Conservation (phyloP, 345 rosid species). For the Corchorus capsularis region DNA sequence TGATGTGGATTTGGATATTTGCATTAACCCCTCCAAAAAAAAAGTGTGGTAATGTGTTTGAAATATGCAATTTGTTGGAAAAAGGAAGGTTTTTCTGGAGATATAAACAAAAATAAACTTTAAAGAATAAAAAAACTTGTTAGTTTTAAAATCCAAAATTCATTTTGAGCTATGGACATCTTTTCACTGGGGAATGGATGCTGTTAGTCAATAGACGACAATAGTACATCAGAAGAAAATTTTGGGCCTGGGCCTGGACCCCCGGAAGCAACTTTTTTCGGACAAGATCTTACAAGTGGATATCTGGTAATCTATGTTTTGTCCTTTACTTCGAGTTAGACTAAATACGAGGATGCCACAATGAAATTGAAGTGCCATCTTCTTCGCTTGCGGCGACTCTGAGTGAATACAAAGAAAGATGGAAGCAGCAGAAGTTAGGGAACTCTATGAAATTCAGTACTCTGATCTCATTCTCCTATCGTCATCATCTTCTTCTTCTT, state of each 20-base stretch:
- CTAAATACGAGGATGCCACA: neutral
- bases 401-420: constrained; percentile 23
- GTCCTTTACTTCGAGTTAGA: neutral
- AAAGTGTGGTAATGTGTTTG: neutral
- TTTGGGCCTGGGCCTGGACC: neutral
- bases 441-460: constrained; percentile 53
- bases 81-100: neutral
- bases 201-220: too few species aligned
- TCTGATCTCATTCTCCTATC: constrained; percentile 55
- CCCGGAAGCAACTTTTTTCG: neutral
- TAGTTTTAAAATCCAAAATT: neutral
- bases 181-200: neutral
- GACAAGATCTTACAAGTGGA: neutral
- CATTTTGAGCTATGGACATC: neutral
- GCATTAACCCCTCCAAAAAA: constrained; percentile 10
- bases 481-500: constrained; percentile 4
- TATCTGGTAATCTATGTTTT: neutral
- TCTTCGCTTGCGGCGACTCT: neutral
- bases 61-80: neutral
- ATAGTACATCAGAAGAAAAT: too few species aligned
- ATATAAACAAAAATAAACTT: too few species aligned
- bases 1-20: constrained; percentile 16
- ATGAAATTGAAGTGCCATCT: neutral
- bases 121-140: neutral
- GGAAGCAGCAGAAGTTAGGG: constrained; percentile 46